Evolutionary conservation across 768 basidiomycete species (phyloP).

Genomic region (Lenzites betulinus): DNA sequence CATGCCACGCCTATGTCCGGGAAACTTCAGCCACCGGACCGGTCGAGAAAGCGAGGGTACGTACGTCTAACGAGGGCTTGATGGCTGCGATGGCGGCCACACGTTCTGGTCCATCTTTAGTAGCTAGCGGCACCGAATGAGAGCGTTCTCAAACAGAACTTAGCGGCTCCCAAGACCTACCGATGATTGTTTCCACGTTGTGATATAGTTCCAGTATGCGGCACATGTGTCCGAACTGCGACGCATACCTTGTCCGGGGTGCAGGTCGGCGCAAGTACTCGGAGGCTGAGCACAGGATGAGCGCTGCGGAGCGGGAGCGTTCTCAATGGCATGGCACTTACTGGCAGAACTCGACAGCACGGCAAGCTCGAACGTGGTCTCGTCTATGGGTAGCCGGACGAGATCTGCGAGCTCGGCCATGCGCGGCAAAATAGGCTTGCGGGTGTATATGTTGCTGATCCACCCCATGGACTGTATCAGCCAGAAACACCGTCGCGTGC

Average conservation of each 20-base stretch:
- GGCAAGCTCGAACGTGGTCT: slow-evolving; percentile 73
- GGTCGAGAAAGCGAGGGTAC: slow-evolving; percentile 2
- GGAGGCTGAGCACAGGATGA: slow-evolving; percentile 28
- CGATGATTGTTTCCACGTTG: slow-evolving; percentile 57
- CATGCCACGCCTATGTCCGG: slow-evolving; percentile 57
- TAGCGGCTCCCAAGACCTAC: slow-evolving; percentile 35
- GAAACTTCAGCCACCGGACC: not conserved
- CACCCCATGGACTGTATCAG: slow-evolving; percentile 65
- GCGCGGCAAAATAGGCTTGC: slow-evolving; percentile 37
- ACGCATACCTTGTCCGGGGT: slow-evolving; percentile 60
- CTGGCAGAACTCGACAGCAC: slow-evolving; percentile 23
- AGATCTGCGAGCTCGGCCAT: slow-evolving; percentile 36
- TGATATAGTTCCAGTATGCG: slow-evolving; percentile 67
- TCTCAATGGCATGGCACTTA: slow-evolving; percentile 5
- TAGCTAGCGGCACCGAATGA: slow-evolving; percentile 7
- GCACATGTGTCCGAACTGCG: slow-evolving; percentile 78
- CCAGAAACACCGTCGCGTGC: slow-evolving; percentile 83
- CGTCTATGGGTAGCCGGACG: slow-evolving; percentile 78
- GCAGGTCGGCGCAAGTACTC: slow-evolving; percentile 71
- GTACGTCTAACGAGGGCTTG: slow-evolving; percentile 16
- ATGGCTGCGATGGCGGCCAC: slow-evolving; percentile 17
- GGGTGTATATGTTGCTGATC: slow-evolving; percentile 43
- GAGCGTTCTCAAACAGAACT: not conserved
- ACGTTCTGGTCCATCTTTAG: slow-evolving; percentile 22
- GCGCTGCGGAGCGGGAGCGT: not conserved